A percentile compares a stretch with the other conserved stretches of the same genome.
Evolutionary conservation across 148 eudicot genomes (phyloP).

Genomic region (Fagopyrum esculentum): DNA sequence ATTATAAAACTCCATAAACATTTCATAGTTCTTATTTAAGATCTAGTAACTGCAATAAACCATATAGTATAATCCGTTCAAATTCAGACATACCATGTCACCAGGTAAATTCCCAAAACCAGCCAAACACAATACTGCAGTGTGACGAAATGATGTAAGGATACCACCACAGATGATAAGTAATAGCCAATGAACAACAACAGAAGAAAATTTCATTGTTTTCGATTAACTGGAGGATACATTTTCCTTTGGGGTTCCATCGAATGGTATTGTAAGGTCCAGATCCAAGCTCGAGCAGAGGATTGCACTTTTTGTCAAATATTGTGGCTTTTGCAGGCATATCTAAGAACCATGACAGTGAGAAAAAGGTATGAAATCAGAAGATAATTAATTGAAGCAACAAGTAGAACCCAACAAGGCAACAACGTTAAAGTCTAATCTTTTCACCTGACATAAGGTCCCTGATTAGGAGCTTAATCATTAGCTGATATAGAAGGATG

Average conservation of each 20-base stretch:
- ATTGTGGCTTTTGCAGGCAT: constrained; percentile 97
- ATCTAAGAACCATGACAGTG: constrained; percentile 62
- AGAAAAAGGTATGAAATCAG: constrained; percentile 15
- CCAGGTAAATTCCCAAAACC: constrained; percentile 99
- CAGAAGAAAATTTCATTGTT: constrained; percentile 2
- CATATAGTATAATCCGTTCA: constrained; percentile 6
- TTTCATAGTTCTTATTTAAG: background rate
- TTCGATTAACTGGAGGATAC: constrained; percentile 49
- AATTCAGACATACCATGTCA: constrained; percentile 64
- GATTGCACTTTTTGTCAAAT: constrained; percentile 92
- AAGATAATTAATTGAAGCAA: background rate
- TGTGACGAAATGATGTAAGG: constrained; percentile 35
- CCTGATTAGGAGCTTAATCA: background rate
- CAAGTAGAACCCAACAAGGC: background rate
- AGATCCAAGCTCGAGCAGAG: constrained; percentile 80
- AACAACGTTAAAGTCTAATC: background rate
- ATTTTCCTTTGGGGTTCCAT: constrained; percentile 97
- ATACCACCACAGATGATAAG: constrained; percentile 14
- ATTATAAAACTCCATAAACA: background rate
- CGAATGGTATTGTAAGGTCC: constrained; percentile 96
- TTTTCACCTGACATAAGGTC: background rate
- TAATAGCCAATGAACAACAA: background rate
- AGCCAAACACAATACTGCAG: constrained; percentile 86
- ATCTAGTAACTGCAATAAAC: background rate
- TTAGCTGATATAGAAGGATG: background rate